phyloP scores from a whole-genome alignment of 176 grass and related monocot genomes.

The Hordeum vulgare region DNA sequence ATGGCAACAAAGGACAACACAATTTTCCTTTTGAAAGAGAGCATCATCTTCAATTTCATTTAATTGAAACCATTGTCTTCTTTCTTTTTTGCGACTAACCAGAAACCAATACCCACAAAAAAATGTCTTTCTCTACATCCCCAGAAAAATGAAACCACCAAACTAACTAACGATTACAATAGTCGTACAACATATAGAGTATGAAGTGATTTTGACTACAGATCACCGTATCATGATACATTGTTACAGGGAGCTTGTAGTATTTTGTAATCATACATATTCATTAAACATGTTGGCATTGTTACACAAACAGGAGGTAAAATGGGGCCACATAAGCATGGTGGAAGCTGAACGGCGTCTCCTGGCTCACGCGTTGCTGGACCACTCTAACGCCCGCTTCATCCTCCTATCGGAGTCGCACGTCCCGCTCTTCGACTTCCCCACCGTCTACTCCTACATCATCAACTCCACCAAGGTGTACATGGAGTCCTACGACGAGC shows the following conservation, averaged over 20 bases:
- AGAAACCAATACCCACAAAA: no score
- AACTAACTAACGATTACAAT: no score
- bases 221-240: neutral
- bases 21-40: no score
- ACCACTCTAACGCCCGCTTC: constrained; percentile 56
- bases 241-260: neutral
- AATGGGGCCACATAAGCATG: constrained; percentile 64
- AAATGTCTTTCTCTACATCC: no score
- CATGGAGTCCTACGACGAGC: constrained; percentile 53
- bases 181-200: no score
- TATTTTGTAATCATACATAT: neutral
- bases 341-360: constrained; percentile 67
- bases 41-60: no score
- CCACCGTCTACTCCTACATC: constrained; percentile 47
- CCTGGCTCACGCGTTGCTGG: constrained; percentile 49
- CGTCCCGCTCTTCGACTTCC: constrained; percentile 54
- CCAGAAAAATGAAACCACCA: no score
- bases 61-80: no score
- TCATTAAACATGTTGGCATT: neutral
- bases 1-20: neutral
- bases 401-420: constrained; percentile 57
- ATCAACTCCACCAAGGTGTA: constrained; percentile 43
- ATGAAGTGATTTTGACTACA: neutral
- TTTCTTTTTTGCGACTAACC: no score
- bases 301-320: constrained; percentile 38